These are phyloP conservation scores for Ophiosphaerella narmari DNA, from an alignment of 2,329 filamentous ascomycete genomes.

Conservation along the genomic window DNA sequence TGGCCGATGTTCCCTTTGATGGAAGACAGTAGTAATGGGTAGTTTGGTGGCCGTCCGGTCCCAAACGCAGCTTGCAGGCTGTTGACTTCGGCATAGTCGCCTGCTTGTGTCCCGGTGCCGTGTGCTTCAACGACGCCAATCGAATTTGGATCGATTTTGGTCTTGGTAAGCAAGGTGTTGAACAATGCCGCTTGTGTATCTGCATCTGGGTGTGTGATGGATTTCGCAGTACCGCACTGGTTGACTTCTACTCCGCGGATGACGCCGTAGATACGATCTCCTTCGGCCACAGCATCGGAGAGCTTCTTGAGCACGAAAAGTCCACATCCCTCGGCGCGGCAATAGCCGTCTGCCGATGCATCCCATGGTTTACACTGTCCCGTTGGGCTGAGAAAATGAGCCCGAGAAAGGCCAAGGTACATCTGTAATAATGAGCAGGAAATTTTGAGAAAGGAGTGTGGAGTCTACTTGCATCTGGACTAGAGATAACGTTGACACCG, in stretches of 20 bases:
- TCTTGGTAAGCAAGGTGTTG: background rate
- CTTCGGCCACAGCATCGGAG: slow-evolving; percentile 31
- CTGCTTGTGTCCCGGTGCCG: slow-evolving; percentile 37
- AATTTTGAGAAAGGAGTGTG: background rate
- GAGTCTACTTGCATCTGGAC: slow-evolving; percentile 31
- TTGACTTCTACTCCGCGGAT: slow-evolving; percentile 33
- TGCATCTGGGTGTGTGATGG: slow-evolving; percentile 30
- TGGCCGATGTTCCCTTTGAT: slow-evolving; percentile 43
- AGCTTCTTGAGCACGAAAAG: slow-evolving; percentile 36
- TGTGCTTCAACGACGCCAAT: slow-evolving; percentile 29
- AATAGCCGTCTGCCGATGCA: slow-evolving; percentile 34
- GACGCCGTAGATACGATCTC: slow-evolving; percentile 34
- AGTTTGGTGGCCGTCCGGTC: too few relatives aligned
- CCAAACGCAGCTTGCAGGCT: too few relatives aligned
- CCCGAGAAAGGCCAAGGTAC: slow-evolving; percentile 11
- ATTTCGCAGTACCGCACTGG: slow-evolving; percentile 34
- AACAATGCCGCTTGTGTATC: slow-evolving; percentile 18
- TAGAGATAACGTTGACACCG: slow-evolving; percentile 25
- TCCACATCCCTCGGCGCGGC: slow-evolving; percentile 38
- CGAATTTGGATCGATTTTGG: background rate
- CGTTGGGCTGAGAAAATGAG: slow-evolving; percentile 37
- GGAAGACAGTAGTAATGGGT: slow-evolving; percentile 27
- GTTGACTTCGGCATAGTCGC: slow-evolving; percentile 25
- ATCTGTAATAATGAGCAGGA: too few relatives aligned
- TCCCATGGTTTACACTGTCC: slow-evolving; percentile 34